These are phyloP conservation scores for Purshia tridentata DNA, from an alignment of 306 rosid species.

Conservation along the genomic window DNA sequence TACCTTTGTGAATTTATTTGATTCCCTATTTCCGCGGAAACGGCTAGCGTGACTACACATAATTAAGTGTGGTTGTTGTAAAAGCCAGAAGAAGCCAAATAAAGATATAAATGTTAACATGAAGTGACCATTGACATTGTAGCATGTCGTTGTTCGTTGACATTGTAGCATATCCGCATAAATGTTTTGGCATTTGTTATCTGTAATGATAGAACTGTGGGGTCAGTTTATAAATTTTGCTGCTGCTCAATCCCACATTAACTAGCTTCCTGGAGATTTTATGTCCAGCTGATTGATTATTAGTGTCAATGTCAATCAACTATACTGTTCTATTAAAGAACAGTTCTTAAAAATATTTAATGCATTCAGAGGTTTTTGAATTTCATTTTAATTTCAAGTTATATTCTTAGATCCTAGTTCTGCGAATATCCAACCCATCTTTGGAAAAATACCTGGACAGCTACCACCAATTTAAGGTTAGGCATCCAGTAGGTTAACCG, in stretches of 20 bases:
- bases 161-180: neutral
- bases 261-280: constrained; percentile 6
- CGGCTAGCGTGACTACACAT: neutral
- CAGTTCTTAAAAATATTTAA: neutral
- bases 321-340: neutral
- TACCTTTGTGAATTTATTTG: neutral
- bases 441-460: neutral
- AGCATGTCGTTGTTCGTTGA: neutral
- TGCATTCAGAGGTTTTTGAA: neutral
- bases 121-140: neutral
- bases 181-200: neutral
- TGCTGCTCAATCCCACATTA: neutral
- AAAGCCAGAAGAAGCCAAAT: neutral
- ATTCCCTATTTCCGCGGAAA: neutral
- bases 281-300: neutral
- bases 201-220: neutral
- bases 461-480: neutral
- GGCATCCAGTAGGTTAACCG: neutral
- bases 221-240: neutral
- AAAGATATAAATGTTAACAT: neutral
- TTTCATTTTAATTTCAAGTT: neutral
- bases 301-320: neutral
- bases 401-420: neutral
- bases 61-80: neutral
- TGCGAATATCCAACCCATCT: neutral